phyloP scores from a whole-genome alignment of 345 rosid species.

The Citrus trifoliata region DNA sequence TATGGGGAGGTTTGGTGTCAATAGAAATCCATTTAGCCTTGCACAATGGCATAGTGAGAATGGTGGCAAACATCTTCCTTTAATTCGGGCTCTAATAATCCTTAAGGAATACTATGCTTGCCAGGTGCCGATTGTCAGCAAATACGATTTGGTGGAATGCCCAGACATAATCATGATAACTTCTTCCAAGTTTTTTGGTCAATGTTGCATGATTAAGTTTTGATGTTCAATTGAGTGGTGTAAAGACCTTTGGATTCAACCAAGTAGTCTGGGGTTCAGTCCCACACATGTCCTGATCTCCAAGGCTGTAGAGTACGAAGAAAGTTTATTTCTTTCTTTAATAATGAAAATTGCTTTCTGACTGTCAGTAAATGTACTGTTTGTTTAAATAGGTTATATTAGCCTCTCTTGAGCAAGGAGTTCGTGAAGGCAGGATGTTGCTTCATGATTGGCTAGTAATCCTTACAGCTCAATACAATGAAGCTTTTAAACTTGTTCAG shows the following conservation, averaged over 20 bases:
- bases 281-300: not conserved
- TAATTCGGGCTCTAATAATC: not conserved
- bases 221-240: not conserved
- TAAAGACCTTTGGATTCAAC: not conserved
- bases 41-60: not conserved
- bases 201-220: not conserved
- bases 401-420: conserved; percentile 89
- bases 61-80: not conserved
- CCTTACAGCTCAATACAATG: conserved; percentile 81
- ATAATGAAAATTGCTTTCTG: not conserved
- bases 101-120: not conserved
- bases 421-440: conserved; percentile 88
- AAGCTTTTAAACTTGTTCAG: conserved; percentile 60
- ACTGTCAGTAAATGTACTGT: not conserved
- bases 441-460: conserved; percentile 98
- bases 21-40: not conserved
- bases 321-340: conserved; percentile 2
- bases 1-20: not conserved
- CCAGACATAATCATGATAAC: not conserved
- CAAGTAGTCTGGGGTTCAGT: not conserved
- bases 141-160: not conserved
- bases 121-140: not conserved
- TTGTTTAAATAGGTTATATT: conserved; percentile 56
- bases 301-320: not conserved
- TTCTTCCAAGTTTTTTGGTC: not conserved